Evolutionary conservation across 495 filamentous ascomycete genomes (phyloP).

Genomic region (Acidomyces sp.): DNA sequence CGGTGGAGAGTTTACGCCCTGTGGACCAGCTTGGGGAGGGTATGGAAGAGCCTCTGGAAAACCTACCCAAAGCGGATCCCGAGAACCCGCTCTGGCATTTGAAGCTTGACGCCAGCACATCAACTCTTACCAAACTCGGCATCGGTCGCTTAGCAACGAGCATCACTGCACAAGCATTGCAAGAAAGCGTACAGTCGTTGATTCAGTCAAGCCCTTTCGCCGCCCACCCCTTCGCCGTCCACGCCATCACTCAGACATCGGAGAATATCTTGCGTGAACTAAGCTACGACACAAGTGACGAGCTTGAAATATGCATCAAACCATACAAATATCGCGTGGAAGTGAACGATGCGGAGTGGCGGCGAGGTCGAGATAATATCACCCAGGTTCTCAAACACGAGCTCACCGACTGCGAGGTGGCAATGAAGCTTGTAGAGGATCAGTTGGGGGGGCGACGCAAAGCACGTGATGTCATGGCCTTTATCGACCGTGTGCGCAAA

Average conservation of each 20-base stretch:
- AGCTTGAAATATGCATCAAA: conserved; percentile 99
- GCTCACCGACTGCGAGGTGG: conserved; percentile 65
- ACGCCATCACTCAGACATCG: conserved; percentile 80
- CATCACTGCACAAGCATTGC: conserved; percentile 76
- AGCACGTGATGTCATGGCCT: conserved; percentile 75
- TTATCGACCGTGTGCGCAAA: conserved; percentile 76
- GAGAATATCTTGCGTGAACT: conserved; percentile 81
- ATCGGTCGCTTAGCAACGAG: conserved; percentile 86
- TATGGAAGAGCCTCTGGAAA: conserved; percentile 59
- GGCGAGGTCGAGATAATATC: conserved; percentile 65
- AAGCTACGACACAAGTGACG: conserved; percentile 90
- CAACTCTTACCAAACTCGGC: conserved; percentile 80
- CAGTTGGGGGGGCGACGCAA: conserved; percentile 67
- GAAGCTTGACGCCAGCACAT: conserved; percentile 84
- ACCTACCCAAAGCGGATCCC: conserved; percentile 68
- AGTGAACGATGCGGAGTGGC: conserved; percentile 80
- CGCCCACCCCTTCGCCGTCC: conserved; percentile 77
- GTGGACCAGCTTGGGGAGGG: conserved; percentile 47
- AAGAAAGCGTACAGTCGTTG: conserved; percentile 68
- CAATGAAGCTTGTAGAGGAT: conserved; percentile 60
- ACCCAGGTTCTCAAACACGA: conserved; percentile 68
- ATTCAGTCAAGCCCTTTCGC: conserved; percentile 69
- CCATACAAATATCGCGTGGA: conserved; percentile 97
- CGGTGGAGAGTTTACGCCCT: conserved; percentile 42
- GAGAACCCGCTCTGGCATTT: conserved; percentile 84